Conservation (phyloP, 2,329 filamentous ascomycete species). For the Aspergillus bombycis region DNA sequence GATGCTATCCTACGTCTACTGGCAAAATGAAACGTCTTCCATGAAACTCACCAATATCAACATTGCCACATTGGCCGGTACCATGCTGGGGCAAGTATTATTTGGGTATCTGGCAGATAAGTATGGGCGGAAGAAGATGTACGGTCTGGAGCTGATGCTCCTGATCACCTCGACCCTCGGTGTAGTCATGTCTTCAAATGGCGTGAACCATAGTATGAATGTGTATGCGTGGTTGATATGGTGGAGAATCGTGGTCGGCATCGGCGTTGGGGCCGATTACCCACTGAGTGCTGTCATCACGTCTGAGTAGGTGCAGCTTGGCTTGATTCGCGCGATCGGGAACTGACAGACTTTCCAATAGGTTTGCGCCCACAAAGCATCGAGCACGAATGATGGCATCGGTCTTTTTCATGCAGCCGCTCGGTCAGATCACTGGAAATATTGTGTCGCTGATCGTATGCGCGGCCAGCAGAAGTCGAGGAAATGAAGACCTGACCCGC, state of each 20-base stretch:
- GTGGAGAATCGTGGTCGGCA: conserved; percentile 53
- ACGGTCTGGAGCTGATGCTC: conserved; percentile 54
- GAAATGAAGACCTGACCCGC: conserved; percentile 32
- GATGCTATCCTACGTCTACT: conserved; percentile 54
- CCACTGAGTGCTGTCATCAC: conserved; percentile 69
- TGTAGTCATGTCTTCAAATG: conserved; percentile 50
- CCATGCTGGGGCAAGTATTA: conserved; percentile 50
- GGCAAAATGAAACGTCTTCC: conserved; percentile 41
- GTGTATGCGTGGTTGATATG: conserved; percentile 51
- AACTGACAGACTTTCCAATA: conserved; percentile 18
- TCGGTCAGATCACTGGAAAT: conserved; percentile 68
- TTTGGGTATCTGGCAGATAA: conserved; percentile 54
- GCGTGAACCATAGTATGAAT: conserved; percentile 47
- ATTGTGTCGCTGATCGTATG: conserved; percentile 59
- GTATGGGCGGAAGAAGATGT: conserved; percentile 55
- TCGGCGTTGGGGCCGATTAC: conserved; percentile 69
- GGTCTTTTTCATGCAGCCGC: conserved; percentile 71
- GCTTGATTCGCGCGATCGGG: not conserved
- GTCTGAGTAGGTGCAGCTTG: conserved; percentile 57
- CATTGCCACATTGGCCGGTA: conserved; percentile 51
- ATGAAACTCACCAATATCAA: conserved; percentile 46
- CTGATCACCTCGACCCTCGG: conserved; percentile 52
- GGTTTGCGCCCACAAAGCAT: conserved; percentile 60
- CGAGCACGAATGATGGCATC: conserved; percentile 68
- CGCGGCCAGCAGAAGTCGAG: conserved; percentile 29